Evolutionary conservation across 2,329 filamentous ascomycete species (phyloP), one percentile per base, ranked within the genome.

Genomic region (Colletotrichum agaves): DNA sequence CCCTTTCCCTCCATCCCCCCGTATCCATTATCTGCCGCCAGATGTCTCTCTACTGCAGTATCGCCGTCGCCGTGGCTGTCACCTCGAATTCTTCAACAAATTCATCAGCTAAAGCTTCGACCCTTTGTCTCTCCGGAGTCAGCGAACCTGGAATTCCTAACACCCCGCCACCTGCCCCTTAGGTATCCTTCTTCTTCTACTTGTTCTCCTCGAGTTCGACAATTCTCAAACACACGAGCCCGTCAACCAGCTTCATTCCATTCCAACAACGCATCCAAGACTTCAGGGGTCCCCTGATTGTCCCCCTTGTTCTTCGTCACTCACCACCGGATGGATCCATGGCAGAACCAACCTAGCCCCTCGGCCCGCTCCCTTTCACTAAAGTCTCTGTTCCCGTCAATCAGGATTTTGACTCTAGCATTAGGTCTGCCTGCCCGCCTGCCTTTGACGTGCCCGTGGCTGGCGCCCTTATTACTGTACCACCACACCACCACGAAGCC

Each of bases 291-390:
- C 44, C 43, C 58, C 21, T 37, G n/a, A 66, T 62, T 66, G 63
- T 66, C 23, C 62, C 37, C 46, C 56, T 64, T 65, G 56, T 65
- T 56, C 52, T 17, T 35, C 39, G 39, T 19, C 39, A 58, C 39
- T 58, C 41, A 33, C 46, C n/a, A n/a, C n/a, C n/a, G n/a, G n/a
- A n/a, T n/a, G 41, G 49, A 52, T 37, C 49, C 49, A 43, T 55
- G 49, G 17, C 63, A 37, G 62, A 62, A 19, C 63, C n/a, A n/a
- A 57, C 31, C 63, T 59, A 63, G 50, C 59, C 59, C 59, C 44
- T 63, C 52, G 64, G 60, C 47, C 60, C 52, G 44, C 52, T 44
- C 49, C 50, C 35, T 50, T 46, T 33, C 39, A 13, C 37, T n/a
- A n/a, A n/a, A n/a, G n/a, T n/a, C n/a, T 37, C 27, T 11, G 19